Base-by-base conservation (phyloP, 805 yeast genomes). In the Kluyveromyces siamensis region DNA sequence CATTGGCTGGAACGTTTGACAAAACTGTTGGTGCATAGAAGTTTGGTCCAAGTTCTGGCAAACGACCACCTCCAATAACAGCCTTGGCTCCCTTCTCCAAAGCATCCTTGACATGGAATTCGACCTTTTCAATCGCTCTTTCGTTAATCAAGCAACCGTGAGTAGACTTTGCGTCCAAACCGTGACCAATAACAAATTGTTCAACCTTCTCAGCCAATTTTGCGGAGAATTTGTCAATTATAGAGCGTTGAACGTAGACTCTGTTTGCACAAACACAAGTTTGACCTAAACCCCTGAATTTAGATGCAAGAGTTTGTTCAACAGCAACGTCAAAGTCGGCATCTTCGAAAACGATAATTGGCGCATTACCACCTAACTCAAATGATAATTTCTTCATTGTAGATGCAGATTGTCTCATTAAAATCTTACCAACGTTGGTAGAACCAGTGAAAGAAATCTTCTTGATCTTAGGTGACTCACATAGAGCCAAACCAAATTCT, bases 341-440 rank as follows among this genome's bases (percentile, higher is more conserved):
- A 59, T 81, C 85, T 30, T 75, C 74, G 57, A 81, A 80, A 2
- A 80, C 79, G 47, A 81, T 72, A 27, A 79, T 71, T 27, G 86
- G 84, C 8, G 84, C 84, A 62, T 80, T 81, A 18, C 87, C 86
- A 46, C 87, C 87, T 52, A 80, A 65, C 63, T 81, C 87, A 62
- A 81, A 68, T 0, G 84, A 76, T 46, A 81, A 61, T 57, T 80
- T 80, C 61, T 81, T 81, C 61, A 81, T 64, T 2, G 83, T 77
- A 11, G 74, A 68, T 1, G 85, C 68, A 8, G 79, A 72, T 55
- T 78, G 83, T 47, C 71, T 65, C 81, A 79, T 79, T 52, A 81
- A 62, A 44, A 79, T 66, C 59, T 79, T 79, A 19, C 85, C 86
- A 19, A 79, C 83, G 16, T 68, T 68, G 1, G 85, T 81, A 1